A percentile compares a stretch with the other conserved stretches of the same genome.
These are phyloP conservation scores for Bauhinia variegata DNA, from an alignment of 306 rosid species.

Conservation along the genomic window DNA sequence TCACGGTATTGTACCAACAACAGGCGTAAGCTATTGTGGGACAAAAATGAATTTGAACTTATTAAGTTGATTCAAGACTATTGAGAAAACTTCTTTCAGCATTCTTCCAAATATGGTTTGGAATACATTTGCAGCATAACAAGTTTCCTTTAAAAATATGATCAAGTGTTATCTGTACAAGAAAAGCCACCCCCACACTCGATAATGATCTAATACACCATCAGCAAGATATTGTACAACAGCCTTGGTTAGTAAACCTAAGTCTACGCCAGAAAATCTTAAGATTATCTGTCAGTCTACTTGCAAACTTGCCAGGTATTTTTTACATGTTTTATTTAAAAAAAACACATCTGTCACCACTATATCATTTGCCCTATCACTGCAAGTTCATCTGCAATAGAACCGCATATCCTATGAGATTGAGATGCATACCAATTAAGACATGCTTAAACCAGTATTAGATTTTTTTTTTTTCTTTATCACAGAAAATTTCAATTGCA, in stretches of 20 bases:
- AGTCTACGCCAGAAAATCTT: conserved; percentile 34
- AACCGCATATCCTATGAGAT: conserved; percentile 25
- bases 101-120: conserved; percentile 23
- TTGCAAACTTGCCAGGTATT: conserved; percentile 6
- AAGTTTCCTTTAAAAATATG: conserved; percentile 47
- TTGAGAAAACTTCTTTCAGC: conserved; percentile 15
- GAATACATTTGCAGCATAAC: conserved; percentile 30
- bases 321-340: conserved; percentile 18
- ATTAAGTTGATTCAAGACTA: background rate
- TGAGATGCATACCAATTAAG: conserved; percentile 18
- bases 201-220: conserved; percentile 32
- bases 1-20: too few species aligned
- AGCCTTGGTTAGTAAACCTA: conserved; percentile 48
- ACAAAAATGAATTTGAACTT: background rate
- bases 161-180: conserved; percentile 64
- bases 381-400: conserved; percentile 37
- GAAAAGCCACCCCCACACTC: conserved; percentile 42
- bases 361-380: conserved; percentile 35
- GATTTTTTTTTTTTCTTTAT: conserved; percentile 23
- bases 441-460: conserved; percentile 33
- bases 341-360: conserved; percentile 28
- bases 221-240: conserved; percentile 51
- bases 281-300: conserved; percentile 28
- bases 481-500: conserved; percentile 24
- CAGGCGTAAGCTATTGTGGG: too few species aligned